Evolutionary conservation across 192 early-diverging fungal species (phyloP).

Genomic region (Paraglomus occultum): DNA sequence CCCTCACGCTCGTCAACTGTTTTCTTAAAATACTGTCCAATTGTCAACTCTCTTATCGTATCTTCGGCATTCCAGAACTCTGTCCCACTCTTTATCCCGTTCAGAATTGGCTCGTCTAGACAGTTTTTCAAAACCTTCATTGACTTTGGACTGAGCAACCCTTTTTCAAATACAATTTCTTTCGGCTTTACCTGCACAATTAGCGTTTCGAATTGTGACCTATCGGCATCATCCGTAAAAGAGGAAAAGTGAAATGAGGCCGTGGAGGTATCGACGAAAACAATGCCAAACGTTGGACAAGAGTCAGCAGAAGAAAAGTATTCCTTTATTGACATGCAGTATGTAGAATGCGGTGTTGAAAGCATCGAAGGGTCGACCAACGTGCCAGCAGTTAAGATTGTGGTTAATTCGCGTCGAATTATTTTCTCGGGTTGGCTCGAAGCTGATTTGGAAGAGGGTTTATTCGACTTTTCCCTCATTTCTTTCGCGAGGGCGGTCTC

Average conservation of each 20-base stretch:
- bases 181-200: constrained; percentile 89
- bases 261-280: constrained; percentile 95
- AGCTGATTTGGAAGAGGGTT: constrained; percentile 32
- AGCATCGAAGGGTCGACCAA: constrained; percentile 85
- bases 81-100: constrained; percentile 59
- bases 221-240: constrained; percentile 82
- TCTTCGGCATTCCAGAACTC: constrained; percentile 67
- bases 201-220: constrained; percentile 91
- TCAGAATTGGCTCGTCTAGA: constrained; percentile 47
- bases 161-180: constrained; percentile 88
- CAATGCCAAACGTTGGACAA: constrained; percentile 72
- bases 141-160: constrained; percentile 41
- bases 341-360: constrained; percentile 88
- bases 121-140: constrained; percentile 48
- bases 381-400: constrained; percentile 87
- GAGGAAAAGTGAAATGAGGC: constrained; percentile 83
- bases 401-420: constrained; percentile 81
- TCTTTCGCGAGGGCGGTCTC: constrained; percentile 92
- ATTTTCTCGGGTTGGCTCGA: constrained; percentile 62
- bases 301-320: constrained; percentile 32
- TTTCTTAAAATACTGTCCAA: constrained; percentile 56
- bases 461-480: constrained; percentile 72
- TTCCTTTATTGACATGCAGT: constrained; percentile 91
- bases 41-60: constrained; percentile 60
- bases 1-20: constrained; percentile 22